Evolutionary conservation across 352 stramenopile species (phyloP).

Genomic region (Hyaloperonospora brassicae): DNA sequence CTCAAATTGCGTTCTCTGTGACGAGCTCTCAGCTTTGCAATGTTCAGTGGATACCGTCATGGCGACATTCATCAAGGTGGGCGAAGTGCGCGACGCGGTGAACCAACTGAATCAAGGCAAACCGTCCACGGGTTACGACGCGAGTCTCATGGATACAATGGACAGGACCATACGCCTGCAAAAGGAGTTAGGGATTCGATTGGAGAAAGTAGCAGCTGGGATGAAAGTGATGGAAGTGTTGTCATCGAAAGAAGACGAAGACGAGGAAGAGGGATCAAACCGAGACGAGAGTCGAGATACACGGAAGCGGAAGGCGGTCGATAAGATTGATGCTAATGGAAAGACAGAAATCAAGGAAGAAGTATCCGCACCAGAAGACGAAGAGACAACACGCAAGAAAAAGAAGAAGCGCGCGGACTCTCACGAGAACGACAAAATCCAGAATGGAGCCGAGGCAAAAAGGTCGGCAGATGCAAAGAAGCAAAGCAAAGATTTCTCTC

Average conservation of each 20-base stretch:
- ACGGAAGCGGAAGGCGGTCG: conserved; percentile 3
- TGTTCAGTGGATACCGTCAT: conserved; percentile 4
- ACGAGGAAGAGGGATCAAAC: neutral
- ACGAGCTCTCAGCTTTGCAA: conserved; percentile 9
- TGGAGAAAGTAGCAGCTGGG: conserved; percentile 12
- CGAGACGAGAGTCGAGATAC: neutral
- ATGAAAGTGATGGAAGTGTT: conserved; percentile 11
- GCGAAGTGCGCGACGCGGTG: conserved; percentile 25
- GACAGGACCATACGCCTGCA: conserved; percentile 12
- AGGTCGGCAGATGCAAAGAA: neutral
- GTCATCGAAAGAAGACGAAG: neutral
- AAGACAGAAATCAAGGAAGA: neutral
- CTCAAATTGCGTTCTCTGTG: conserved; percentile 15
- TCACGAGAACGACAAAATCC: neutral
- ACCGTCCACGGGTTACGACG: conserved; percentile 7
- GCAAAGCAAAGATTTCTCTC: conserved; percentile 5
- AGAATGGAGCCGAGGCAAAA: neutral
- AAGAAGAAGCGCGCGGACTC: neutral
- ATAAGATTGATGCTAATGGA: conserved; percentile 6
- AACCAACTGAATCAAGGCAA: conserved; percentile 22
- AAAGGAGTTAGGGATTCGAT: conserved; percentile 3
- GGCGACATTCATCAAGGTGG: conserved; percentile 11
- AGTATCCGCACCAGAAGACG: conserved; percentile 3
- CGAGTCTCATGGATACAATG: conserved; percentile 12
- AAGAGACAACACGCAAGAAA: conserved; percentile 6